phyloP scores from a whole-genome alignment of 306 rosid species.

The Argentina anserina region DNA sequence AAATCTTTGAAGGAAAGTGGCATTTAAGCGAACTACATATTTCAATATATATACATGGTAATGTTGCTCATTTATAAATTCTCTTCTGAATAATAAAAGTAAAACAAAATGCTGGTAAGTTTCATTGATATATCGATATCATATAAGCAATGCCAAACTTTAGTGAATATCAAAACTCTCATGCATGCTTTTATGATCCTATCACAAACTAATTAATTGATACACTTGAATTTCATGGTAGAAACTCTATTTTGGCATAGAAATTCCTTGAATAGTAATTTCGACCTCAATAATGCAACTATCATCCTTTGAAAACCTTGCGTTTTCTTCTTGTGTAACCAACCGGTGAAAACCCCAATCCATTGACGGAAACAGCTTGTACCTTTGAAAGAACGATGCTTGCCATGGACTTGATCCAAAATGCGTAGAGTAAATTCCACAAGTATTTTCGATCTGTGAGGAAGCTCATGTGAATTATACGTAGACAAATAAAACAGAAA shows the following conservation, averaged over 20 bases:
- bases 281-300: not conserved
- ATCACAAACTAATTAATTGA: not conserved
- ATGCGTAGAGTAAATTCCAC: not conserved
- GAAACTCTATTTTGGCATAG: not conserved
- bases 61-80: constrained; percentile 11
- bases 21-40: not conserved
- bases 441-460: not conserved
- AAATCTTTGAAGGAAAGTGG: constrained; percentile 16
- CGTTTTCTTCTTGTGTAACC: not conserved
- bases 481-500: not conserved
- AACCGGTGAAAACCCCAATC: no score
- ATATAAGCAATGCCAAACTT: no score
- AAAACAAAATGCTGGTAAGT: no score
- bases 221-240: not conserved
- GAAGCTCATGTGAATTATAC: not conserved
- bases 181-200: not conserved
- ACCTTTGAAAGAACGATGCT: not conserved
- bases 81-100: no score
- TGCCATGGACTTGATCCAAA: not conserved
- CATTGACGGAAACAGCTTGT: no score
- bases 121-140: no score
- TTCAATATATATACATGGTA: constrained; percentile 1
- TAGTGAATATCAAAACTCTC: no score
- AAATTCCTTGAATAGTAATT: not conserved
- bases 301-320: not conserved